Conservation (phyloP, 352 stramenopile species). For the Globisporangium iwayamae region DNA sequence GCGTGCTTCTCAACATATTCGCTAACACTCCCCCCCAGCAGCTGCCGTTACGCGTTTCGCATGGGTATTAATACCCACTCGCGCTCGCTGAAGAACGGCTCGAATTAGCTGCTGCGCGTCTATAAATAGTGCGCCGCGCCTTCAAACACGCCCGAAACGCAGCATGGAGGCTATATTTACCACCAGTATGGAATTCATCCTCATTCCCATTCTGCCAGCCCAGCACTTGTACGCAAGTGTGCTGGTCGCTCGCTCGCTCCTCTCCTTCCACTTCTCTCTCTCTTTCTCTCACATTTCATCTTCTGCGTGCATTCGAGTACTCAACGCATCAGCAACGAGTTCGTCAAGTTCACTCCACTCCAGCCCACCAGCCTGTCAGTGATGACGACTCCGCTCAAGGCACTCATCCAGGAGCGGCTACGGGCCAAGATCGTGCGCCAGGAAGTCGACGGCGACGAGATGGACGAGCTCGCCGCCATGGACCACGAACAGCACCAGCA, state of each 20-base stretch:
- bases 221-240: neutral
- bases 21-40: neutral
- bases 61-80: neutral
- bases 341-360: neutral
- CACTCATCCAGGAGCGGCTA: conserved; percentile 69
- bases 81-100: too few species aligned
- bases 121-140: neutral
- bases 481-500: conserved; percentile 16
- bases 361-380: neutral
- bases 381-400: conserved; percentile 66
- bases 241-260: neutral
- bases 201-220: neutral
- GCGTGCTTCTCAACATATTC: neutral
- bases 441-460: conserved; percentile 21
- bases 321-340: neutral
- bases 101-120: neutral
- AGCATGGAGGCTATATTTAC: neutral
- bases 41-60: neutral
- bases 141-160: neutral
- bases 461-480: conserved; percentile 3
- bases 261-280: neutral
- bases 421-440: conserved; percentile 61
- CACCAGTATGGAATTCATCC: neutral
- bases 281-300: neutral
- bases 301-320: neutral